A percentile compares a stretch with the other conserved stretches of the same genome.
Evolutionary conservation across 352 stramenopile genomes (phyloP).

Genomic region (Globisporangium megalacanthum): DNA sequence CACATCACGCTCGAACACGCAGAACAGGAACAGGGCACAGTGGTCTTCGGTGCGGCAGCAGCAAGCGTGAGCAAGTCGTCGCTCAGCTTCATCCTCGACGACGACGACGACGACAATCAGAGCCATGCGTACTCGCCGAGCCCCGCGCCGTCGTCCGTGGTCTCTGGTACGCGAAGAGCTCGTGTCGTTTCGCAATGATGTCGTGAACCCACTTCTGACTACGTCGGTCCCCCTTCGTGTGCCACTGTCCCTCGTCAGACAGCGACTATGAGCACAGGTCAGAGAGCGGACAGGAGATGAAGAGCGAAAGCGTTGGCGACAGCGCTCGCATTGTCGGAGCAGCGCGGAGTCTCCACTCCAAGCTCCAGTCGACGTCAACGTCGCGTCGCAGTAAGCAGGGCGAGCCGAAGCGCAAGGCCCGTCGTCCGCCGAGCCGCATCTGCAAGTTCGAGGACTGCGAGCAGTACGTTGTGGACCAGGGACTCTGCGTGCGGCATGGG

Average conservation of each 20-base stretch:
- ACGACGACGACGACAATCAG: conserved; percentile 19
- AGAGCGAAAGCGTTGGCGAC: too few species aligned
- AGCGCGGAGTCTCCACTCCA: background rate
- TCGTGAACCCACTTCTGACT: conserved; percentile 10
- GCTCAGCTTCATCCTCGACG: conserved; percentile 70
- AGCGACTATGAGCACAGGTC: conserved; percentile 13
- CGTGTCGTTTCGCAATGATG: background rate
- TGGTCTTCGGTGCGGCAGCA: conserved; percentile 7
- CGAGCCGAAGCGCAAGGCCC: conserved; percentile 46
- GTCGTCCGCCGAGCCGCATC: conserved; percentile 51
- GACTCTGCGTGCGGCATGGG: conserved; percentile 68
- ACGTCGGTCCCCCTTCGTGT: background rate
- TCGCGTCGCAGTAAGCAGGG: conserved; percentile 18
- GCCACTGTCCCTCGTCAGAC: conserved; percentile 9
- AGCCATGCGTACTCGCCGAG: conserved; percentile 8
- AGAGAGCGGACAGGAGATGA: conserved; percentile 4
- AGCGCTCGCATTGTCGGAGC: background rate
- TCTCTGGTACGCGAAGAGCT: conserved; percentile 12
- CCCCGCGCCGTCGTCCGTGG: conserved; percentile 15
- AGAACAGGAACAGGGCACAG: conserved; percentile 15
- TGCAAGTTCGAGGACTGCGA: conserved; percentile 71
- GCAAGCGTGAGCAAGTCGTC: conserved; percentile 46
- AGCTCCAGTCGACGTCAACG: background rate
- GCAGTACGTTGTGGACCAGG: conserved; percentile 75
- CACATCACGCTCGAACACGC: background rate